Base-by-base conservation (phyloP, 306 rosid species). In the Prunus armeniaca region DNA sequence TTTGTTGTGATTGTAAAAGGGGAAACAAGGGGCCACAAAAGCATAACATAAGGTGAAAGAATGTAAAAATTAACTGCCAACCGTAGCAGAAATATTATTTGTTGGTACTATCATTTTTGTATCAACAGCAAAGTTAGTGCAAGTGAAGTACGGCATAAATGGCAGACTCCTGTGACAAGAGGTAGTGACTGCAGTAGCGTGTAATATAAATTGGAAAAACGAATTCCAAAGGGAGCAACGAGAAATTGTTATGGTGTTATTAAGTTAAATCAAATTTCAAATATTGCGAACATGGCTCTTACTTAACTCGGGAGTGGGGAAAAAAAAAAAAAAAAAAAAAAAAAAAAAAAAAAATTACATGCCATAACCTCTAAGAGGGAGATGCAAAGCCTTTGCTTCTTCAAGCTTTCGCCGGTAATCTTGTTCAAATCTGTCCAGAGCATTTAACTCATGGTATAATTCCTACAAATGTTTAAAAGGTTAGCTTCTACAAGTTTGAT, bases 341-440 rank as follows among this genome's bases (percentile, higher is more conserved):
- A 43, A 63, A 3, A 63, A 15, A 15, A 12, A 6, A 45, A 12
- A 12, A 12, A 45, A 9, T 63, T 46, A 51, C 70, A 38, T 63
- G 38, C 58, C 92, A n/a, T 69, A 73, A 96, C 99, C 99, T 92
- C 73, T 88, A 60, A 84, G 87, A 57, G 92, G 93, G 78, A 89
- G 90, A 82, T 87, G 85, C 76, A 88, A 82, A 74, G 87, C 89
- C 74, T 88, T 89, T 86, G 91, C 86, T 80, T 91, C 98, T 79
- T 88, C 88, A 69, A 88, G 65, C 79, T 88, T 92, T 61, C 85
- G 87, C 67, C n/a, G 82, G 82, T 89, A 91, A 84, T 92, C 98
- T 86, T 96, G 99, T 82, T 96, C 91, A 84, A 91, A 87, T 67
- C 91, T 93, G 46, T 91, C 97, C 72, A 79, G 80, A 71, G 91